Evolutionary conservation across 75 land plant genomes (phyloP).

Genomic region (Gnetum montanum): DNA sequence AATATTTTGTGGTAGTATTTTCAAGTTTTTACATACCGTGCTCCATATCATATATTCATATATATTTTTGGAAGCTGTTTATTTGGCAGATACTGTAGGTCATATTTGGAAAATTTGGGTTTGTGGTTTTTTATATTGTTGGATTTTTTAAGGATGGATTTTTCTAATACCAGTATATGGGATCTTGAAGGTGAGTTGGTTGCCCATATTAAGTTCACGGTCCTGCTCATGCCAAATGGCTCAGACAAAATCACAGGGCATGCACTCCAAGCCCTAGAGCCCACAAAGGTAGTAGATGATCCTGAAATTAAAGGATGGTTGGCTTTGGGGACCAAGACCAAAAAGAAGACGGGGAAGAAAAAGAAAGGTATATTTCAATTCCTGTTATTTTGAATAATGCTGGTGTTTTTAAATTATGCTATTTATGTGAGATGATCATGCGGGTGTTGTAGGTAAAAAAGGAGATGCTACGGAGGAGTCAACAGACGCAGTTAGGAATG

Average conservation of each 20-base stretch:
- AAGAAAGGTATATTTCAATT: conserved; percentile 31
- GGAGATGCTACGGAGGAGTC: conserved; percentile 44
- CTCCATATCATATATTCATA: neutral
- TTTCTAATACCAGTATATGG: too few species aligned
- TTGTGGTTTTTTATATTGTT: too few species aligned
- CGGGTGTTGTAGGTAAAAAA: conserved; percentile 66
- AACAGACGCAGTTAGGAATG: conserved; percentile 38
- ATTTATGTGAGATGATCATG: neutral
- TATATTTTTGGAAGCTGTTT: neutral
- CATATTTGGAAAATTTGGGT: too few species aligned
- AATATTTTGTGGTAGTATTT: too few species aligned
- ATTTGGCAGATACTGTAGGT: neutral
- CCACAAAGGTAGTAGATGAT: conserved; percentile 58
- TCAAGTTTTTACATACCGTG: neutral
- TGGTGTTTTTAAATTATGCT: neutral
- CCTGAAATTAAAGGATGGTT: conserved; percentile 96
- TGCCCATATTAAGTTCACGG: conserved; percentile 90
- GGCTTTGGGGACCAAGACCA: conserved; percentile 81
- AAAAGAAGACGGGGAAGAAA: conserved; percentile 97
- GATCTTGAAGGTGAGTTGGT: conserved; percentile 79
- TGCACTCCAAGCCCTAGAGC: conserved; percentile 69
- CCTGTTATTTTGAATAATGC: neutral
- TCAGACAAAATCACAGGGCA: conserved; percentile 85
- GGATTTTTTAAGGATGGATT: too few species aligned
- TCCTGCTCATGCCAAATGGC: conserved; percentile 91